Conservation (phyloP, 495 filamentous ascomycete genomes). For the Talaromyces trachyspermus region DNA sequence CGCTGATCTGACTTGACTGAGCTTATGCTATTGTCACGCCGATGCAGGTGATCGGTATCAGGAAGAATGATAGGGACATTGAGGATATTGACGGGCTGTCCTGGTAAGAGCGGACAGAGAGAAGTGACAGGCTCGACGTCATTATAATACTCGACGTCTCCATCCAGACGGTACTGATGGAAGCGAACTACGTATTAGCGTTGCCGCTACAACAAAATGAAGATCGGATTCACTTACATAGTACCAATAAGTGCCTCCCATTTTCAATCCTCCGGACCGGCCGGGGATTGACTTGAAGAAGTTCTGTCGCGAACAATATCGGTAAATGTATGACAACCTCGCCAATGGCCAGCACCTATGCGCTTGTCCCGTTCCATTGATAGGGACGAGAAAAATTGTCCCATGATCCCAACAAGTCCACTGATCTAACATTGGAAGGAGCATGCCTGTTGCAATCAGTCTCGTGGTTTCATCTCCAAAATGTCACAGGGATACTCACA, state of each 20-base stretch:
- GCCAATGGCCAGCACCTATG: constrained; percentile 66
- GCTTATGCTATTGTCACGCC: constrained; percentile 29
- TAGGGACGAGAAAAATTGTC: constrained; percentile 79
- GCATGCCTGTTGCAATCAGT: constrained; percentile 45
- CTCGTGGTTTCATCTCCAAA: constrained; percentile 3
- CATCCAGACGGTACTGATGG: constrained; percentile 68
- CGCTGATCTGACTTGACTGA: constrained; percentile 44
- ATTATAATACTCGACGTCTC: constrained; percentile 66
- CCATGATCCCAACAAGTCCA: constrained; percentile 85
- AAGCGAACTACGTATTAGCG: constrained; percentile 4
- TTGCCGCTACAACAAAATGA: neutral
- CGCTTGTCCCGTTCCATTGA: constrained; percentile 69
- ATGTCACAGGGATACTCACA: constrained; percentile 52
- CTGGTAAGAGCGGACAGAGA: constrained; percentile 77
- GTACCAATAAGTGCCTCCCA: constrained; percentile 93
- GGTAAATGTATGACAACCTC: constrained; percentile 75
- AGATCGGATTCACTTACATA: constrained; percentile 66
- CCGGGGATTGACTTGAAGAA: constrained; percentile 40
- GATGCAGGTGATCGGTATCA: constrained; percentile 29
- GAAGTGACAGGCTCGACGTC: constrained; percentile 62
- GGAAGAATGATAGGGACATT: constrained; percentile 66
- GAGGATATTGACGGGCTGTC: constrained; percentile 76
- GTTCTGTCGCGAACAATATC: constrained; percentile 80
- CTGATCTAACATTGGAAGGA: constrained; percentile 56
- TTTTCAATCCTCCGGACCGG: constrained; percentile 74